Evolutionary conservation across 257 asterid genomes (phyloP), one percentile per base, ranked within the genome.

Genomic region (Plantago major): DNA sequence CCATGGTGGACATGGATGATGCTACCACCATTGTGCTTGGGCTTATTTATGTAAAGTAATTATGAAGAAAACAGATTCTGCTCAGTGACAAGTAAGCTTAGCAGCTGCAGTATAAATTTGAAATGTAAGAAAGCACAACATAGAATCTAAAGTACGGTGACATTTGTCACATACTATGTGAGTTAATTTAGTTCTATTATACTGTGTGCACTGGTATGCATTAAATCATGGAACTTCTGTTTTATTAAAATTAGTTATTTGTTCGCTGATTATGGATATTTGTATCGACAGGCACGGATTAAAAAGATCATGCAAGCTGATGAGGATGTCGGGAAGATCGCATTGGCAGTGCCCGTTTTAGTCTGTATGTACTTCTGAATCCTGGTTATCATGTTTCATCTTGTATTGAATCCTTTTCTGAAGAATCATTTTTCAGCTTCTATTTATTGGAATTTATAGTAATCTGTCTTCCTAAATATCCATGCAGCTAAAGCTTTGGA

Each of bases 281-380:
- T 66, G 33, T 69, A 56, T 59, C 66, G 9, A 37, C 78, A 90
- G 96, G 89, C 96, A 52, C 90, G 97, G 62, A 90, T 90, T 22
- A 90, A 90, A 66, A 90, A 90, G 80, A 87, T 90, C 62, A 90
- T 87, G 97, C 97, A 90, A 79, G 93, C 97, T 37, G 97, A 90
- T 73, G 97, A 90, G 76, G 97, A 90, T 79, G 97, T 90, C 51
- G 97, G 97, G 62, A 90, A 90, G 81, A 90, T 90, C 73, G 97
- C 97, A 9, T 84, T 78, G 84, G 97, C 96, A 0, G 97, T 90
- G 63, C 97, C 97, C 59, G 96, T 90, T 70, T 78, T 90, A 85
- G 96, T 90, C 67, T 90, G 97, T 90, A 79, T 64, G 97, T 71
- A 50, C 47, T 69, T 26, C 55, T 54, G 37, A 15, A 45, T 57